Evolutionary conservation across 164 flowering plant genomes (phyloP).

Genomic region (Stephania yunnanensis): DNA sequence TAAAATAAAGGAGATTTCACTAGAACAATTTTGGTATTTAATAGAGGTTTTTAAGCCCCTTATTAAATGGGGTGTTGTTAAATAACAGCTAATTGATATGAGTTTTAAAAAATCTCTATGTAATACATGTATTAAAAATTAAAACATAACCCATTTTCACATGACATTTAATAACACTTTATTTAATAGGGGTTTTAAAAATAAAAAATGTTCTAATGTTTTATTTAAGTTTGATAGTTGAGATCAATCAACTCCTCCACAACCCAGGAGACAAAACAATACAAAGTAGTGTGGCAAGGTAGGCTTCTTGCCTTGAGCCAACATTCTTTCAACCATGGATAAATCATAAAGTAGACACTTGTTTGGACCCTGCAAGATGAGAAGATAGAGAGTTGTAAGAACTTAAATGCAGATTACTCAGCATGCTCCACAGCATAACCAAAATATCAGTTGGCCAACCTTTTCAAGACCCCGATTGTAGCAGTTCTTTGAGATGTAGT

Average conservation of each 20-base stretch:
- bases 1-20: too few relatives aligned
- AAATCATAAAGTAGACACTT: conserved; percentile 73
- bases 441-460: conserved; percentile 29
- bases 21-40: too few relatives aligned
- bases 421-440: neutral
- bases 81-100: too few relatives aligned
- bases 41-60: too few relatives aligned
- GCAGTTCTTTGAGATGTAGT: conserved; percentile 39
- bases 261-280: neutral
- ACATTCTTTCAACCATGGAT: conserved; percentile 87
- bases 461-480: conserved; percentile 63
- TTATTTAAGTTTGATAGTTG: neutral
- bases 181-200: neutral
- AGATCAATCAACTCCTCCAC: neutral
- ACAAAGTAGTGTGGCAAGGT: neutral
- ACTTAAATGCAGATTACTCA: neutral
- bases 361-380: conserved; percentile 56
- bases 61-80: too few relatives aligned
- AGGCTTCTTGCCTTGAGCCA: conserved; percentile 70
- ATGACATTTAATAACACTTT: too few relatives aligned
- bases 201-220: too few relatives aligned
- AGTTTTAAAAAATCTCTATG: too few relatives aligned
- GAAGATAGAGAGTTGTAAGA: neutral
- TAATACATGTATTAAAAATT: too few relatives aligned
- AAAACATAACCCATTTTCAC: too few relatives aligned